Evolutionary conservation across 2,329 filamentous ascomycete species (phyloP), one percentile per base, ranked within the genome.

Genomic region (Xylogone sp.): DNA sequence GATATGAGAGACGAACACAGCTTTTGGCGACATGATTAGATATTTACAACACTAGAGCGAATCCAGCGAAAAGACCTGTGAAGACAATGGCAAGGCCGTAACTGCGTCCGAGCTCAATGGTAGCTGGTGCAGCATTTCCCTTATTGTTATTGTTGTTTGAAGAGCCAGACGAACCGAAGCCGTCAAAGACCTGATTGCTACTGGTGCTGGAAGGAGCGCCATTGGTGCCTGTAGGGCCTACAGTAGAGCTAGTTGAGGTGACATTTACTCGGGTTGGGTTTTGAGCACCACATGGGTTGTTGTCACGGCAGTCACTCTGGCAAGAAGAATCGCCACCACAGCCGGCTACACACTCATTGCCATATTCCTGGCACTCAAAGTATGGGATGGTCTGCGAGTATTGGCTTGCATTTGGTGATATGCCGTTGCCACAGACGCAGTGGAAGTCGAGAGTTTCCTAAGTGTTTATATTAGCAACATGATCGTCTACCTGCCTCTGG

Each of bases 361-460:
- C 85, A 77, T 79, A 90, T 70, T 87, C 77, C 45, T 77, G 77
- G 78, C 88, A 94, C 61, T 84, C 77, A 72, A 84, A 89, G 78
- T 83, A 93, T 29, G 89, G 88, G 21, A 94, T 75, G 1, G 88
- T 92, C 60, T 90, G 77, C 19, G 84, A 86, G 78, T 87, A 94
- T 70, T 92, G 79, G 63, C 85, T 82, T 46, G 89, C 71, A 71
- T 92, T 91, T 59, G 88, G 88, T 48, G 78, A 71, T 55, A 77
- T 67, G 65, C 81, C 79, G 65, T 87, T 77, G 56, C 77, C 76
- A 74, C 88, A 94, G 60, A 90, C 74, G 68, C 88, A 94, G 56
- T 77, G 75, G 71, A 86, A 93, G n/a, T 72, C 76, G 46, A 93
- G 77, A 19, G 75, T 72, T 48, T 76, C 64, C 81, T 85, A 50